Percentiles rank a stretch among this genome's conserved stretches.
Conservation (phyloP, 345 rosid genomes). For the Aquilaria malaccensis region DNA sequence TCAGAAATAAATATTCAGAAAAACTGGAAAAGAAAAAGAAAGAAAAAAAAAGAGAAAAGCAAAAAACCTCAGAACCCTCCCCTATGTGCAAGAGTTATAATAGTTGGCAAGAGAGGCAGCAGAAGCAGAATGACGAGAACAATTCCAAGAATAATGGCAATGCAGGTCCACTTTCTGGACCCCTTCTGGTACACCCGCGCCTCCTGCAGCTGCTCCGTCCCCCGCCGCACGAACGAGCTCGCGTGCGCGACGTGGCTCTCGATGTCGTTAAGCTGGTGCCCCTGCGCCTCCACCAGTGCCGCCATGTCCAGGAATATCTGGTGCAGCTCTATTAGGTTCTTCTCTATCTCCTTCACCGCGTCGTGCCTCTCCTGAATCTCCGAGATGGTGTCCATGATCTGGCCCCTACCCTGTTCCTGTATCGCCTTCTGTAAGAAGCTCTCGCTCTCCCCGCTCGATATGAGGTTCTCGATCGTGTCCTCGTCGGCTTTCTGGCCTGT, state of each 20-base stretch:
- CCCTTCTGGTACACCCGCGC: conserved; percentile 68
- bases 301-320: conserved; percentile 92
- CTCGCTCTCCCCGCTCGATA: conserved; percentile 80
- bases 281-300: conserved; percentile 73
- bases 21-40: no score
- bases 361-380: conserved; percentile 88
- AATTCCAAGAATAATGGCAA: conserved; percentile 42
- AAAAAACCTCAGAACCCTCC: no score
- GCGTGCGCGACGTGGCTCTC: conserved; percentile 83
- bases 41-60: no score
- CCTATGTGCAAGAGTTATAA: not conserved
- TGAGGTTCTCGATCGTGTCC: conserved; percentile 70
- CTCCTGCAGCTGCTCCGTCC: conserved; percentile 56
- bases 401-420: conserved; percentile 84
- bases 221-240: conserved; percentile 66
- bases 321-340: conserved; percentile 69
- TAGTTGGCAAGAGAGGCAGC: conserved; percentile 38
- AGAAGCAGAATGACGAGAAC: conserved; percentile 36
- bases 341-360: conserved; percentile 82
- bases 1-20: no score
- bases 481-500: conserved; percentile 71
- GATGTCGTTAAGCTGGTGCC: conserved; percentile 78
- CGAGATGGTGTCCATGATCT: conserved; percentile 69
- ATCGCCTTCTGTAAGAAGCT: conserved; percentile 78
- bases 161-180: conserved; percentile 73